phyloP scores from a whole-genome alignment of 2,329 filamentous ascomycete species.

The Neofusicoccum parvum region DNA sequence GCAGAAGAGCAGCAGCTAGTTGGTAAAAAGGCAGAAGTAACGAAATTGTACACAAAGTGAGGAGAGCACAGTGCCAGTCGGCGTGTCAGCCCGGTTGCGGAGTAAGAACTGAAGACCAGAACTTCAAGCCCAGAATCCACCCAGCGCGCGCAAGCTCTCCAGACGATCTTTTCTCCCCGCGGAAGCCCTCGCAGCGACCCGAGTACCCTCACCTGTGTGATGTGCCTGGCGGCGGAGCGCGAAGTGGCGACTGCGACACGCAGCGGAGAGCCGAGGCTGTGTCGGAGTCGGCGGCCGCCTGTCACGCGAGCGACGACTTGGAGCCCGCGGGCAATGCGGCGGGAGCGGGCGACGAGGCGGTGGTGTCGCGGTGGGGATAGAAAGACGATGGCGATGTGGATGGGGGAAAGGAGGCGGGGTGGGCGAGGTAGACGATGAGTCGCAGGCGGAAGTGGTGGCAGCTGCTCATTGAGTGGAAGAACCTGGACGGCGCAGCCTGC shows the following conservation, averaged over 20 bases:
- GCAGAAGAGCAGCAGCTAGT: constrained; percentile 20
- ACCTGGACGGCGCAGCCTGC: not conserved
- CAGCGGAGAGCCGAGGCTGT: constrained; percentile 16
- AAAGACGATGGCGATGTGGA: constrained; percentile 1
- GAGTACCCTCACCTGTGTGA: constrained; percentile 21
- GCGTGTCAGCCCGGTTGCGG: constrained; percentile 19
- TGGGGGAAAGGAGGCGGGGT: constrained; percentile 14
- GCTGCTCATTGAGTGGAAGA: constrained; percentile 3
- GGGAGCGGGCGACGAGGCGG: not conserved
- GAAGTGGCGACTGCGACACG: constrained; percentile 5
- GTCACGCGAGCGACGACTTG: constrained; percentile 19
- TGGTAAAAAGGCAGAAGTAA: constrained; percentile 20
- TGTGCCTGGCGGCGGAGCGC: constrained; percentile 3
- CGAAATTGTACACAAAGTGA: constrained; percentile 22
- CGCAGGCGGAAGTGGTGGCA: constrained; percentile 10
- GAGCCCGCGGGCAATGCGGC: not conserved
- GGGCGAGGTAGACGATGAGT: constrained; percentile 1
- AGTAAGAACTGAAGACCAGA: constrained; percentile 23
- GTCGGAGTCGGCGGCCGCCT: not conserved
- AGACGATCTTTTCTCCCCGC: constrained; percentile 16
- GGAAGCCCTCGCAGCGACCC: constrained; percentile 14
- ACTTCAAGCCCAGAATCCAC: constrained; percentile 20
- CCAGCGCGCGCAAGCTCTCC: constrained; percentile 19
- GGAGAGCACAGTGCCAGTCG: constrained; percentile 17
- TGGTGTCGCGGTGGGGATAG: not conserved